Evolutionary conservation across 75 land plant genomes (phyloP), one percentile per base, ranked within the genome.

Genomic region (Chamaecyparis obtusa): DNA sequence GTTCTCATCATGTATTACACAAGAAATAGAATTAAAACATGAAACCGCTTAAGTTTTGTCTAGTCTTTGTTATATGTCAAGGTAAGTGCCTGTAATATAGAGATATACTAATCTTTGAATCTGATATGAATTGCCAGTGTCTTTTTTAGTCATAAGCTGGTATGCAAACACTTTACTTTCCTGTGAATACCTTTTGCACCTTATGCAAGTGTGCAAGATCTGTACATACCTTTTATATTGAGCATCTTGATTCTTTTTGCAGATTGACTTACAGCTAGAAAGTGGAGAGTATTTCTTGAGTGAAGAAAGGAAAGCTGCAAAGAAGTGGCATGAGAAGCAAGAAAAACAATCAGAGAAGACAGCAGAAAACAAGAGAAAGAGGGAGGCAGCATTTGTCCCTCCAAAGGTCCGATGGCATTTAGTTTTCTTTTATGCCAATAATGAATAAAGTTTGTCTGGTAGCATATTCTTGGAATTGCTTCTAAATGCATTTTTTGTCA

Each of bases 201-300:
- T 24, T n/a, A 81, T 41, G 39, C 24, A 39, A 39, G 43, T 78
- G 46, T 24, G 43, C 27, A 37, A 37, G 41, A 16, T 84, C 21
- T 84, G 9, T 84, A 67, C 71, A 36, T 24, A 84, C 11, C 13
- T 36, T n/a, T 49, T 60, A 60, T 48, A 19, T 49, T 33, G 33
- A 72, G n/a, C 14, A 15, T 67, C 79, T 54, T 86, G 85, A 13
- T 78, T 35, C 69, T 19, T 41, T 54, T 36, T 56, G 17, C 90
- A 97, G 99, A 88, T 95, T 89, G 99, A 98, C 81, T 87, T 92
- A 55, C 96, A 96, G 93, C 86, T 98, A 57, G 99, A 94, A 87
- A 95, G 95, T 90, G 99, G 98, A 83, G 98, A 98, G 57, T 98
- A 98, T 90, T 98, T 98, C 86, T 86, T 96, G 49, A 94, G 93